These are phyloP conservation scores for Myxozyma udenii DNA, from an alignment of 805 yeast genomes.

Conservation along the genomic window DNA sequence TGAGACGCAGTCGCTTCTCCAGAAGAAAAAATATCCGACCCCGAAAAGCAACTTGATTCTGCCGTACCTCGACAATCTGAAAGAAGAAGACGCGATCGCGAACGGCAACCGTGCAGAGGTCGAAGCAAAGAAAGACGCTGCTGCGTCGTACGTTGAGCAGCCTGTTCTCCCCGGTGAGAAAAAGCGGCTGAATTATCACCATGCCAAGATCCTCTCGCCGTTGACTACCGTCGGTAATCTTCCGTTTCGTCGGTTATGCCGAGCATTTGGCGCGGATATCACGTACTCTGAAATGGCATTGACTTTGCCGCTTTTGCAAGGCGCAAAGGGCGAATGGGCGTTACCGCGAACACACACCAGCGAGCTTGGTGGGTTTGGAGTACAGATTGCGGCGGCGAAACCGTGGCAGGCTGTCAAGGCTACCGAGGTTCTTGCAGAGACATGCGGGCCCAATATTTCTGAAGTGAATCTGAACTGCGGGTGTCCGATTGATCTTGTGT, in stretches of 20 bases:
- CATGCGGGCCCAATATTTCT: conserved; percentile 44
- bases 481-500: conserved; percentile 94
- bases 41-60: conserved; percentile 55
- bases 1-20: conserved; percentile 49
- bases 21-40: conserved; percentile 61
- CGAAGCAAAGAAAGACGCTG: conserved; percentile 31
- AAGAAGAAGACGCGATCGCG: conserved; percentile 40
- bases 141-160: conserved; percentile 65
- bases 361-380: conserved; percentile 66
- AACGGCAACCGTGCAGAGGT: conserved; percentile 32
- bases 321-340: conserved; percentile 96
- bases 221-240: conserved; percentile 96
- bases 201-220: conserved; percentile 89
- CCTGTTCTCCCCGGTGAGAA: conserved; percentile 79
- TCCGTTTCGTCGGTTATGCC: conserved; percentile 92
- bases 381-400: conserved; percentile 87
- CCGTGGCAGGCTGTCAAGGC: conserved; percentile 94
- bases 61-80: conserved; percentile 61
- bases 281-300: conserved; percentile 97
- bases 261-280: conserved; percentile 81
- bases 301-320: conserved; percentile 79
- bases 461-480: conserved; percentile 94
- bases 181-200: conserved; percentile 60
- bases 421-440: conserved; percentile 64
- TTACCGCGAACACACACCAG: conserved; percentile 77